Evolutionary conservation across 2,329 filamentous ascomycete species (phyloP).

Genomic region (Fusarium falciforme): DNA sequence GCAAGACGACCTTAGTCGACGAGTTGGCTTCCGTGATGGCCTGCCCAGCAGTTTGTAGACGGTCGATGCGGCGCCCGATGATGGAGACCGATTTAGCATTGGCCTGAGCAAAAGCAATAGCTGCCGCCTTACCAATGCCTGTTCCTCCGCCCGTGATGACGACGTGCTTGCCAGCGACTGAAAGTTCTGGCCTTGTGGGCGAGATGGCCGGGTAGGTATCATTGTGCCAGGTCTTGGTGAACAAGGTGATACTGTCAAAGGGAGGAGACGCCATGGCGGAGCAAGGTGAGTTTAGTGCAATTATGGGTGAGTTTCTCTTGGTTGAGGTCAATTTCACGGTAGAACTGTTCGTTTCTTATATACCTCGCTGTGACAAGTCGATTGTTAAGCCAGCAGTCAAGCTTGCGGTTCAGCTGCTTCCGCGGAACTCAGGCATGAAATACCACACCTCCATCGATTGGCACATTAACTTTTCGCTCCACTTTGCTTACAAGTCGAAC

Average conservation of each 20-base stretch:
- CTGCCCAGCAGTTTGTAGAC: constrained; percentile 40
- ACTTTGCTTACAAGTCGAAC: background rate
- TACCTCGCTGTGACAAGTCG: background rate
- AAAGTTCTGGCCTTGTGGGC: constrained; percentile 46
- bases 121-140: constrained; percentile 73
- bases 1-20: background rate
- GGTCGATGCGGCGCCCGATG: constrained; percentile 49
- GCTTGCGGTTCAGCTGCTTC: background rate
- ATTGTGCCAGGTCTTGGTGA: constrained; percentile 37
- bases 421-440: background rate
- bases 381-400: background rate
- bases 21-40: background rate
- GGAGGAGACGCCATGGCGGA: background rate
- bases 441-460: background rate
- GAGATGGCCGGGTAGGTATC: constrained; percentile 46
- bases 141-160: constrained; percentile 73
- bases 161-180: constrained; percentile 56
- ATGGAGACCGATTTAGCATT: constrained; percentile 52
- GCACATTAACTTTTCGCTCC: background rate
- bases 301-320: background rate
- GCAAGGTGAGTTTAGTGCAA: background rate
- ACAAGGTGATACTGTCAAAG: background rate
- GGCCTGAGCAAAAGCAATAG: constrained; percentile 63
- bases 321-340: too few relatives aligned
- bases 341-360: background rate